phyloP scores from a whole-genome alignment of 495 filamentous ascomycete species.

The Aspergillus sclerotiicarbonarius region DNA sequence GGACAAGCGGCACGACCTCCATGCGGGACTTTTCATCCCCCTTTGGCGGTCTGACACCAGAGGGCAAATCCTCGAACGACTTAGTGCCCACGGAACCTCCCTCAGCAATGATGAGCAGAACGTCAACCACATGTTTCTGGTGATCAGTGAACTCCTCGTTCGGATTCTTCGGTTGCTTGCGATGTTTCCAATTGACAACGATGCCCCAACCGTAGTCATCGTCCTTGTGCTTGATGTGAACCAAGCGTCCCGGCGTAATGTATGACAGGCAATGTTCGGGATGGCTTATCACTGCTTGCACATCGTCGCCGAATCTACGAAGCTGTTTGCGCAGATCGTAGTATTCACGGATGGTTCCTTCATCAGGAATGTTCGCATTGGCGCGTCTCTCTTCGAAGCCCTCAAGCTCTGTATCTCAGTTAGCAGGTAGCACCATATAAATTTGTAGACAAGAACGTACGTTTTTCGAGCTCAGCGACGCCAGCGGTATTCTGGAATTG shows the following conservation, averaged over 20 bases:
- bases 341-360: constrained; percentile 86
- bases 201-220: constrained; percentile 92
- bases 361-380: constrained; percentile 75
- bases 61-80: constrained; percentile 58
- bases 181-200: constrained; percentile 65
- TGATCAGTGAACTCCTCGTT: constrained; percentile 66
- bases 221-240: constrained; percentile 76
- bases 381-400: constrained; percentile 70
- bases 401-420: constrained; percentile 56
- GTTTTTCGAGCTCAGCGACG: constrained; percentile 74
- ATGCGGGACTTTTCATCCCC: constrained; percentile 69
- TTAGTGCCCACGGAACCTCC: constrained; percentile 57
- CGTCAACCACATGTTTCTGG: constrained; percentile 75
- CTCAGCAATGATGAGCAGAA: constrained; percentile 69
- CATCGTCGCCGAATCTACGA: constrained; percentile 75
- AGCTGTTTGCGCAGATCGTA: constrained; percentile 82
- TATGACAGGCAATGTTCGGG: constrained; percentile 79
- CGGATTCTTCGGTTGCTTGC: constrained; percentile 57
- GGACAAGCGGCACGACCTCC: constrained; percentile 80
- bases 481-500: constrained; percentile 95
- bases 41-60: constrained; percentile 59
- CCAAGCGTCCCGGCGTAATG: constrained; percentile 75
- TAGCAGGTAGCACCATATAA: constrained; percentile 15
- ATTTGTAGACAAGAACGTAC: constrained; percentile 26
- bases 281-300: constrained; percentile 84